Evolutionary conservation across 306 rosid genomes (phyloP).

Genomic region (Citrullus amarus): DNA sequence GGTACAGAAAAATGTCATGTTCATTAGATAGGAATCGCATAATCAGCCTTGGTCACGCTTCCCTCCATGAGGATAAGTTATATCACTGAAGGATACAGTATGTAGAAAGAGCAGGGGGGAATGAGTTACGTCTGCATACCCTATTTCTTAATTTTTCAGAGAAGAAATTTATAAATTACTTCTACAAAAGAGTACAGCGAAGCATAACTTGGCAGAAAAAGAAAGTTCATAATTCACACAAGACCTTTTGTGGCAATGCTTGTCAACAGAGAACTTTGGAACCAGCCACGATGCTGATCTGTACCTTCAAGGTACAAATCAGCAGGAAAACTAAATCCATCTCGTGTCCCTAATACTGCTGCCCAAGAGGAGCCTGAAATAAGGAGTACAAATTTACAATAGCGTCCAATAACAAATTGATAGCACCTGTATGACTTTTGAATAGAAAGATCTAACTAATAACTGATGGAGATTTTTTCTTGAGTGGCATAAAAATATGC

Average conservation of each 20-base stretch:
- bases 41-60: background rate
- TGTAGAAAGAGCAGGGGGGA: background rate
- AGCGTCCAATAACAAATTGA: conserved; percentile 6
- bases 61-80: background rate
- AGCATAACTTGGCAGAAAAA: background rate
- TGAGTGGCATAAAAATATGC: background rate
- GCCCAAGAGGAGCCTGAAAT: conserved; percentile 99
- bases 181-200: background rate
- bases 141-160: background rate
- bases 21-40: background rate
- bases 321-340: conserved; percentile 67
- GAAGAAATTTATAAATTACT: background rate
- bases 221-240: conserved; percentile 16
- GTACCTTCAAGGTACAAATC: conserved; percentile 97
- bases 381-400: conserved; percentile 14
- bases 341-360: conserved; percentile 66
- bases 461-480: background rate
- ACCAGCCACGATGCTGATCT: conserved; percentile 99
- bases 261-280: conserved; percentile 92
- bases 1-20: background rate
- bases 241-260: conserved; percentile 87
- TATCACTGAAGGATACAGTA: background rate
- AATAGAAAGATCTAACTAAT: background rate
- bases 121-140: background rate
- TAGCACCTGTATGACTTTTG: background rate